phyloP scores from a whole-genome alignment of 257 asterid genomes.

The Nemophila menziesii region DNA sequence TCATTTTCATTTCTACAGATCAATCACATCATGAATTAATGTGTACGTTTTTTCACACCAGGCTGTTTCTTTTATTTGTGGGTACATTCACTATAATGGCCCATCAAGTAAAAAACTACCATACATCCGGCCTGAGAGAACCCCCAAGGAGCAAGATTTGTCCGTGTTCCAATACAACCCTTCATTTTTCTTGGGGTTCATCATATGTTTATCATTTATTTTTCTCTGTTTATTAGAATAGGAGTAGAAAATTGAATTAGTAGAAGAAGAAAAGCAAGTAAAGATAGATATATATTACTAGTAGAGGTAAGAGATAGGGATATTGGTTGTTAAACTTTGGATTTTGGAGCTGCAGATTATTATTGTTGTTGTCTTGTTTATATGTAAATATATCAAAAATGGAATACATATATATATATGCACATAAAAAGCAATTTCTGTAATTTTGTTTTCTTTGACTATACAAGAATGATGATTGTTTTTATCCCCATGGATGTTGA shows the following conservation, averaged over 20 bases:
- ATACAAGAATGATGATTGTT: too few species aligned
- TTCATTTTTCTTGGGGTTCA: slow-evolving; percentile 44
- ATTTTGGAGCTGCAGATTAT: background rate
- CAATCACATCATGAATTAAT: background rate
- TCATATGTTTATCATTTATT: slow-evolving; percentile 23
- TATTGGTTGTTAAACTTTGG: background rate
- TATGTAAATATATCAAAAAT: slow-evolving; percentile 36
- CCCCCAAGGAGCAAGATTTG: background rate
- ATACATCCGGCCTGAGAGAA: slow-evolving; percentile 83
- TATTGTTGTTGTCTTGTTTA: slow-evolving; percentile 14
- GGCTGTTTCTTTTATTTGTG: slow-evolving; percentile 86
- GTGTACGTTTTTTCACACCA: slow-evolving; percentile 11
- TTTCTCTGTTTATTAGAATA: slow-evolving; percentile 28
- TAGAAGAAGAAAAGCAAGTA: slow-evolving; percentile 13
- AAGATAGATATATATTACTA: too few species aligned
- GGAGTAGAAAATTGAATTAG: slow-evolving; percentile 35
- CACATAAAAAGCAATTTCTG: background rate
- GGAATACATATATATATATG: background rate
- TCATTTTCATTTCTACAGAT: background rate
- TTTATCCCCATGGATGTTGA: too few species aligned
- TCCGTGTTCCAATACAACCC: slow-evolving; percentile 39
- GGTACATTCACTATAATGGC: slow-evolving; percentile 48
- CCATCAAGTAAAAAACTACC: slow-evolving; percentile 62
- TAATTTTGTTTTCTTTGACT: slow-evolving; percentile 4
- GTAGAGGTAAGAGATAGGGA: slow-evolving; percentile 8